Evolutionary conservation across 1,284 basidiomycete species (phyloP).

Genomic region (Ceratobasidium sp.): DNA sequence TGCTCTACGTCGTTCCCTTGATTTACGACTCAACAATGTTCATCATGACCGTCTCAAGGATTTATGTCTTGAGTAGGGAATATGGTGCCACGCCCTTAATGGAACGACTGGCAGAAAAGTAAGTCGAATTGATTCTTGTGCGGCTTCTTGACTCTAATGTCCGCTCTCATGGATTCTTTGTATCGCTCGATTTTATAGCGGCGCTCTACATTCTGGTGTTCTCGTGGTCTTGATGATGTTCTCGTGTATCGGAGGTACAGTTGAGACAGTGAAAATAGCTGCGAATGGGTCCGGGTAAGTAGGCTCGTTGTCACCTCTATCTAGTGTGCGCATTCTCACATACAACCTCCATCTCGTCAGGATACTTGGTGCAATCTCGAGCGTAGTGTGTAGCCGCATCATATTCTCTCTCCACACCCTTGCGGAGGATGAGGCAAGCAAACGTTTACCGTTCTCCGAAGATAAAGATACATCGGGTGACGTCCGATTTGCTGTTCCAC

Average conservation of each 20-base stretch:
- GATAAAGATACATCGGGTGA: no score
- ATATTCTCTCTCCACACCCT: constrained; percentile 35
- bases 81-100: constrained; percentile 15
- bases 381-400: constrained; percentile 38
- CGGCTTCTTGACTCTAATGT: background rate
- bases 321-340: background rate
- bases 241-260: constrained; percentile 6
- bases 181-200: background rate
- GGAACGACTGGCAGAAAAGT: constrained; percentile 22
- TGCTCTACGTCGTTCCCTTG: constrained; percentile 16
- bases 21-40: constrained; percentile 21
- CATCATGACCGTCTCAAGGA: background rate
- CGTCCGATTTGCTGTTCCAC: no score
- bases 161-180: background rate
- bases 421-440: background rate
- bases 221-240: constrained; percentile 9
- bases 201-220: background rate
- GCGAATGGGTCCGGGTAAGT: constrained; percentile 34
- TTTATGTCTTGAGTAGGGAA: constrained; percentile 15
- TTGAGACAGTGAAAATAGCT: background rate
- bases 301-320: background rate
- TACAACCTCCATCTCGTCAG: background rate
- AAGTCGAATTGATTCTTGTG: background rate
- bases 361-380: constrained; percentile 6
- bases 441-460: no score